phyloP scores from a whole-genome alignment of 2,329 filamentous ascomycete species.

The Nemania sp. region DNA sequence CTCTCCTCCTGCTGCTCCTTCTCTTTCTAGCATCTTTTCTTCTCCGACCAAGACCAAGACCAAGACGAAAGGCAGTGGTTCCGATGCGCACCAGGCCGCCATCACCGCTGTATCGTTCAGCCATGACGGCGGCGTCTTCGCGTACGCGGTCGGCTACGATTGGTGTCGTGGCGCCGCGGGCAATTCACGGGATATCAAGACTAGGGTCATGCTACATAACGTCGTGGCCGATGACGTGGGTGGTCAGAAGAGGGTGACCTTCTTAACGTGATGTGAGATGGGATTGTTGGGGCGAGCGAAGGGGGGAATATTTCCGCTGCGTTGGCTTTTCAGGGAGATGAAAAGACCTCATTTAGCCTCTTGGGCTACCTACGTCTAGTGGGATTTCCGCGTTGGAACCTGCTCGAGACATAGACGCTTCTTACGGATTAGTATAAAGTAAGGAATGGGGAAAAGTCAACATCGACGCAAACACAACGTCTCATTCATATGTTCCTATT shows the following conservation, averaged over 20 bases:
- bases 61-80: neutral
- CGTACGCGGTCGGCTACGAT: slow-evolving; percentile 76
- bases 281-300: neutral
- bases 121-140: slow-evolving; percentile 67
- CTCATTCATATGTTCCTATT: no score
- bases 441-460: no score
- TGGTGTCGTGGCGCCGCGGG: slow-evolving; percentile 74
- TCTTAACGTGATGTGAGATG: no score
- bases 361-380: no score
- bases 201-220: slow-evolving; percentile 48
- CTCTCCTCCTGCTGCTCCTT: neutral
- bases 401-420: no score
- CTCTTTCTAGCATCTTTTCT: no score
- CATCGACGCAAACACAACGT: no score
- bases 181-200: slow-evolving; percentile 45
- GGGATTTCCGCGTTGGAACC: no score
- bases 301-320: neutral
- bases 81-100: slow-evolving; percentile 56
- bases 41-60: no score
- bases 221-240: slow-evolving; percentile 42
- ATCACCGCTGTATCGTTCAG: slow-evolving; percentile 74
- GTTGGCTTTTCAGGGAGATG: no score
- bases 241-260: slow-evolving; percentile 2
- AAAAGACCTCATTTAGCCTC: no score
- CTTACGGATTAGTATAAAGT: no score